phyloP scores from a whole-genome alignment of 306 rosid species.

The Rubus idaeus region DNA sequence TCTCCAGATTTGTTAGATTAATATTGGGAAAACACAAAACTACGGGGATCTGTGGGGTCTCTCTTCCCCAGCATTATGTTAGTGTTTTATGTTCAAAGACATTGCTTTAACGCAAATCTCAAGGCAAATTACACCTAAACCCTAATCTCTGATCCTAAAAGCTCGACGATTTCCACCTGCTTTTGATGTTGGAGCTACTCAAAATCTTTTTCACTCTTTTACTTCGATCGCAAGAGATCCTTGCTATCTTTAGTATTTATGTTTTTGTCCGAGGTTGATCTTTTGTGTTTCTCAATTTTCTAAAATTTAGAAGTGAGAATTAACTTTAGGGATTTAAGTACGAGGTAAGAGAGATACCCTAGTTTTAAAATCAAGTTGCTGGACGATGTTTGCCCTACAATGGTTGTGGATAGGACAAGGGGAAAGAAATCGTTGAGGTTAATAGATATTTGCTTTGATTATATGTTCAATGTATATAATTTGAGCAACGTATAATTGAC shows the following conservation, averaged over 20 bases:
- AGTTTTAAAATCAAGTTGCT: neutral
- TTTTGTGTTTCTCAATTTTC: neutral
- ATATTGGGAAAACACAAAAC: neutral
- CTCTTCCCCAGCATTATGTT: neutral
- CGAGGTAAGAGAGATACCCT: neutral
- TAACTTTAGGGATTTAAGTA: neutral
- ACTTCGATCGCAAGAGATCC: neutral
- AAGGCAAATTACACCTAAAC: slow-evolving; percentile 2
- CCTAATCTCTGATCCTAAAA: neutral
- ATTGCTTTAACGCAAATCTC: slow-evolving; percentile 4
- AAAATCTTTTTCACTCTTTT: neutral
- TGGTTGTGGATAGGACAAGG: neutral
- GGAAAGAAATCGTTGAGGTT: neutral
- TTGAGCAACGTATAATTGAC: no score
- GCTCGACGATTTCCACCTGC: slow-evolving; percentile 2
- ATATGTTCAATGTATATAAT: no score
- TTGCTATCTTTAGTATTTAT: neutral
- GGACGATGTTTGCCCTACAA: neutral
- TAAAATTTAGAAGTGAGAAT: neutral
- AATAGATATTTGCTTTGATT: neutral
- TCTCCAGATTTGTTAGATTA: neutral
- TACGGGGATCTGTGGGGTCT: slow-evolving; percentile 10
- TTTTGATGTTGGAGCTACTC: slow-evolving; percentile 10
- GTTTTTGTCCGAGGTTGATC: neutral
- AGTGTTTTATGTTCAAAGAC: neutral